Conservation (phyloP, 2,329 filamentous ascomycete species). For the Boeremia exigua region DNA sequence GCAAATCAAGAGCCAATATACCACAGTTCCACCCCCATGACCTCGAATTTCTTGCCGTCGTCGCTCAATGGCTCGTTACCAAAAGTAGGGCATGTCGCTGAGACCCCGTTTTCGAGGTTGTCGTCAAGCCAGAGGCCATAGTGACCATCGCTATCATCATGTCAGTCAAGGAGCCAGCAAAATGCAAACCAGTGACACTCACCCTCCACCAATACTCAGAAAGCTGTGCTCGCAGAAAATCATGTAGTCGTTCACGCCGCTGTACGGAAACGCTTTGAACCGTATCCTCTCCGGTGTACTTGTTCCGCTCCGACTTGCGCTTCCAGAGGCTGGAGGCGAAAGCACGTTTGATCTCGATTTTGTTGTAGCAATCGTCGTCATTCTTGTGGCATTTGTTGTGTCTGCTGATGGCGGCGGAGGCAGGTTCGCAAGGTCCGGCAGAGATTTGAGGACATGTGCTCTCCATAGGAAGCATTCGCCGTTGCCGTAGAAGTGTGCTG, state of each 20-base stretch:
- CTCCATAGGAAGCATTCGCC: conserved; percentile 96
- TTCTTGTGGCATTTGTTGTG: conserved; percentile 66
- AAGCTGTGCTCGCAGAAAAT: conserved; percentile 89
- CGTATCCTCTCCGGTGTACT: conserved; percentile 77
- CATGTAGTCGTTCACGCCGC: conserved; percentile 94
- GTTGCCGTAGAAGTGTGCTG: conserved; percentile 88
- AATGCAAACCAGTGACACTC: conserved; percentile 29
- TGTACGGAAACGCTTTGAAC: conserved; percentile 97
- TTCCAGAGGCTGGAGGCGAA: conserved; percentile 36
- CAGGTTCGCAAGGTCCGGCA: conserved; percentile 58
- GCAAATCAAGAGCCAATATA: conserved; percentile 68
- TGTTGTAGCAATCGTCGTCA: conserved; percentile 61
- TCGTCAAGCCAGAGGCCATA: conserved; percentile 95
- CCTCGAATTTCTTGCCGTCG: conserved; percentile 88
- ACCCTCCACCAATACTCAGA: conserved; percentile 83
- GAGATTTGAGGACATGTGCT: conserved; percentile 68
- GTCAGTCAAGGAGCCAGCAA: background rate
- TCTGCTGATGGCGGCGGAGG: conserved; percentile 74
- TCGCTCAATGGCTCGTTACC: conserved; percentile 94
- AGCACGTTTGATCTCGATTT: conserved; percentile 30
- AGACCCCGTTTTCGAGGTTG: conserved; percentile 81
- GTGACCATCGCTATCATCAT: conserved; percentile 68
- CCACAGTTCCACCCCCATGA: conserved; percentile 93
- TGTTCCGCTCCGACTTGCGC: conserved; percentile 52
- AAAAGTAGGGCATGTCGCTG: conserved; percentile 85